Percentiles rank a stretch among this genome's conserved stretches.
These are phyloP conservation scores for Aureobasidium zeae DNA, from an alignment of 2,329 filamentous ascomycete genomes.

Conservation along the genomic window DNA sequence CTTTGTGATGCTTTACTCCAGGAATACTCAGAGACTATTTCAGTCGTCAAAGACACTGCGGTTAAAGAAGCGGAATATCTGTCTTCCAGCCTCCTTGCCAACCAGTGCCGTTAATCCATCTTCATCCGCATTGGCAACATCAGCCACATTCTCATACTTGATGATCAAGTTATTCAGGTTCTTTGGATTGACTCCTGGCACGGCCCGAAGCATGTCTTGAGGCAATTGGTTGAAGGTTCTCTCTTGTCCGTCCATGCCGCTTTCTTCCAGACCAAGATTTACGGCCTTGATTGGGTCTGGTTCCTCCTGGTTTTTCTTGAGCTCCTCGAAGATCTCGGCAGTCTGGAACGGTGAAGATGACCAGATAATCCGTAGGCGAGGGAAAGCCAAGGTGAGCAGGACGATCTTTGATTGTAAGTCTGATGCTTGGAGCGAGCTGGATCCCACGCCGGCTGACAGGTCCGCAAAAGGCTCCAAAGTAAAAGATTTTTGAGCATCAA, in stretches of 20 bases:
- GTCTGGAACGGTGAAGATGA: conserved; percentile 89
- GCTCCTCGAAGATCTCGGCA: conserved; percentile 87
- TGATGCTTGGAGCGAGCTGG: conserved; percentile 51
- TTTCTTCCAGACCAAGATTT: conserved; percentile 63
- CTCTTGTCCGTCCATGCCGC: conserved; percentile 40
- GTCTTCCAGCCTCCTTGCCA: conserved; percentile 65
- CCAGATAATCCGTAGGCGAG: conserved; percentile 85
- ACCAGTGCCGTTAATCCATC: conserved; percentile 64
- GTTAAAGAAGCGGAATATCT: conserved; percentile 75
- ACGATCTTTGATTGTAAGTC: conserved; percentile 90
- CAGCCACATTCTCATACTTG: conserved; percentile 64
- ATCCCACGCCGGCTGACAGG: conserved; percentile 52
- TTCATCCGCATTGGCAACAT: conserved; percentile 78
- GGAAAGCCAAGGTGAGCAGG: conserved; percentile 84
- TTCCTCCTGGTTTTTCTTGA: conserved; percentile 83
- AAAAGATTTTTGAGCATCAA: conserved; percentile 94
- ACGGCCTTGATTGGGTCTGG: conserved; percentile 86
- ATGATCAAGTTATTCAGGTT: conserved; percentile 64
- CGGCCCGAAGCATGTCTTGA: conserved; percentile 78
- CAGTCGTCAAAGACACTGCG: conserved; percentile 46
- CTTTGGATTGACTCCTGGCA: conserved; percentile 76
- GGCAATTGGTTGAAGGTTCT: conserved; percentile 74
- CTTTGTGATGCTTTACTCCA: too few species aligned
- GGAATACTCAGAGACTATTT: too few species aligned
- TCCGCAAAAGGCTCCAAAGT: conserved; percentile 60